Base-by-base conservation (phyloP, 1,284 basidiomycete genomes). In the Veloporphyrellus conicus region DNA sequence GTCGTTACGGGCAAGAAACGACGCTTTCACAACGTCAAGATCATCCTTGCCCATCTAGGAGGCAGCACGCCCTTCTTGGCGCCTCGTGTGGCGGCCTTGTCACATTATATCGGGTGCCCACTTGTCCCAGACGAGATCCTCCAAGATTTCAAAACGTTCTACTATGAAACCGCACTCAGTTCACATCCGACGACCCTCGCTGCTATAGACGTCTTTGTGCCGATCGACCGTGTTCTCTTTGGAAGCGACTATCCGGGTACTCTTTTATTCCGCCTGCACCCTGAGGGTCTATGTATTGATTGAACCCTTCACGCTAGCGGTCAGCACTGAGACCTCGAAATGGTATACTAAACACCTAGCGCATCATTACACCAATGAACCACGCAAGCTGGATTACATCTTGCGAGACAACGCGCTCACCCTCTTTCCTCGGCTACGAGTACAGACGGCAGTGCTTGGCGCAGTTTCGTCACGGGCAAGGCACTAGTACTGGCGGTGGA, bases 171-270 rank as follows among this genome's bases (percentile, higher is more conserved):
- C 0, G 85, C 84, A 15, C 64, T 87, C 53, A 78, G 77, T 56
- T 73, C 78, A 1, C 74, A 79, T 56, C 71, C 73, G 39, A 63
- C 72, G 16, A 81, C 69, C 41, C 66, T 86, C 16, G 58, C 66
- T 11, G 71, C 74, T 1, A 69, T 81, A 58, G 68, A 79, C 40
- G 59, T 61, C 9, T 79, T 82, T 57, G 71, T 78, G 3, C 58
- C 67, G 18, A 59, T 63, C 2, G 73, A 77, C 42, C 76, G 63
- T 40, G 62, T 87, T 40, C 64, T 86, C 22, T 86, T 81, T 62
- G 84, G 85, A 36, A 81, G 79, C n/a, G 85, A 87, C 61, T 84
- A 83, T 59, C 84, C 84, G 49, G 85, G 84, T 82, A 57, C 53
- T 15, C 23, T 53, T 22, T 18, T 37, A 32, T 45, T 22, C 12